A percentile compares a stretch with the other conserved stretches of the same genome.
Conservation (phyloP, 164 flowering plant species). For the Sextonia rubra region DNA sequence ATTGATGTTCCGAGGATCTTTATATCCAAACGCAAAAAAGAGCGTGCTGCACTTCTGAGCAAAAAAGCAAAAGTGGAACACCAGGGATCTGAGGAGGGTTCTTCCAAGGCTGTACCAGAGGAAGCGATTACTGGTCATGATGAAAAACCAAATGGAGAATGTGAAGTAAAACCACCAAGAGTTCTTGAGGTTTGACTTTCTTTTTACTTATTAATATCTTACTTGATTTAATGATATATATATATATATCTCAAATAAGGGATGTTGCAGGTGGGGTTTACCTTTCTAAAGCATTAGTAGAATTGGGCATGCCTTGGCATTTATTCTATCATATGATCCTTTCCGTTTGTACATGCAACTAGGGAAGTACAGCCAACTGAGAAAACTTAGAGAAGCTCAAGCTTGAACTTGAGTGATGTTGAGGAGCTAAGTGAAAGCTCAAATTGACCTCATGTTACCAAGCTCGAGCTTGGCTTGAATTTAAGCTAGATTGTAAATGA, state of each 20-base stretch:
- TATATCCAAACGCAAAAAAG: conserved; percentile 65
- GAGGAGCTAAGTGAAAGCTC: no score
- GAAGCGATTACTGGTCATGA: conserved; percentile 18
- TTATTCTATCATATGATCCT: neutral
- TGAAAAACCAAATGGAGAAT: conserved; percentile 49
- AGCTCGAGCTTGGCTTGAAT: no score
- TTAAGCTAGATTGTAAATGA: no score
- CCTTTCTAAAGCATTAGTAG: neutral
- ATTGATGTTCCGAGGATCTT: conserved; percentile 86
- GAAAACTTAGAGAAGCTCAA: no score
- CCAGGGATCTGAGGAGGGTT: conserved; percentile 32
- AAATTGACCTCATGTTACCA: no score
- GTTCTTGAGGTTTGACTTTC: conserved; percentile 77
- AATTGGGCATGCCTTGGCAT: neutral
- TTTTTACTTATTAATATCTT: neutral
- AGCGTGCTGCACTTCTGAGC: conserved; percentile 59
- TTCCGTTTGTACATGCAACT: no score
- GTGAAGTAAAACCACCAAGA: conserved; percentile 63
- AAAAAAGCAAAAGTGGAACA: conserved; percentile 36
- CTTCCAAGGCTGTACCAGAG: conserved; percentile 15
- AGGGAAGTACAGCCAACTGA: no score
- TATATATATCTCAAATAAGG: no score
- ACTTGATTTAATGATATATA: neutral
- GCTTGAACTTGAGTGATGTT: no score
- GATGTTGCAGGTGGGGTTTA: neutral